A percentile compares a stretch with the other conserved stretches of the same genome.
phyloP scores from a whole-genome alignment of 352 stramenopile species.

The Blastocystis sp. region DNA sequence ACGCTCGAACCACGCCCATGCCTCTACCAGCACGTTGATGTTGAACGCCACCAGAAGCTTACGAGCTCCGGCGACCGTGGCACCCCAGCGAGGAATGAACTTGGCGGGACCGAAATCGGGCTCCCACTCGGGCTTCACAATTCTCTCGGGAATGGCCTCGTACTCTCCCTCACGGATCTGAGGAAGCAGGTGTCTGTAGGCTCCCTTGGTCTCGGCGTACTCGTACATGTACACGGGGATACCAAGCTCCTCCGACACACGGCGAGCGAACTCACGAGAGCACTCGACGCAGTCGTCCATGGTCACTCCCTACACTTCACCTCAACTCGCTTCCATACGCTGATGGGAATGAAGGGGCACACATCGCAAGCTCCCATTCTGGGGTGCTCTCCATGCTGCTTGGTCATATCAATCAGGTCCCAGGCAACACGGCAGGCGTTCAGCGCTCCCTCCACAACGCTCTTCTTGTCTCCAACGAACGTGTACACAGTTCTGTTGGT shows the following conservation, averaged over 20 bases:
- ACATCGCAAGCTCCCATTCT: conserved; percentile 60
- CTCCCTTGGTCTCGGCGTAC: conserved; percentile 51
- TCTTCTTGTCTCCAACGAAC: conserved; percentile 58
- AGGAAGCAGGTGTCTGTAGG: conserved; percentile 54
- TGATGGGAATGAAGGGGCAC: conserved; percentile 60
- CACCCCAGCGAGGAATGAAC: conserved; percentile 59
- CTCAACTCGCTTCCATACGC: background rate
- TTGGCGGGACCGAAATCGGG: conserved; percentile 59
- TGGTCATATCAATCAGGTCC: conserved; percentile 60
- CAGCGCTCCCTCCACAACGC: conserved; percentile 58
- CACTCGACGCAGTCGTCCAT: conserved; percentile 60
- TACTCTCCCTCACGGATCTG: conserved; percentile 59
- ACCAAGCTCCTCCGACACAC: conserved; percentile 11
- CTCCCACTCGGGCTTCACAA: conserved; percentile 58
- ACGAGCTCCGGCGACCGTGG: conserved; percentile 57
- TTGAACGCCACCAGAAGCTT: conserved; percentile 61
- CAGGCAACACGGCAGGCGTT: conserved; percentile 59
- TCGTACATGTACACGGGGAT: conserved; percentile 57
- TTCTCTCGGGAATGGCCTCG: conserved; percentile 57
- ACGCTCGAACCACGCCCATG: background rate
- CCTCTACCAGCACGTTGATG: conserved; percentile 58
- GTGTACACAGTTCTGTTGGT: conserved; percentile 61
- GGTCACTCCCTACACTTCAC: conserved; percentile 49
- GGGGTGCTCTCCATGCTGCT: conserved; percentile 59
- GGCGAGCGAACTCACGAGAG: conserved; percentile 57